phyloP scores from a whole-genome alignment of 257 asterid genomes.

The Petunia secreta region DNA sequence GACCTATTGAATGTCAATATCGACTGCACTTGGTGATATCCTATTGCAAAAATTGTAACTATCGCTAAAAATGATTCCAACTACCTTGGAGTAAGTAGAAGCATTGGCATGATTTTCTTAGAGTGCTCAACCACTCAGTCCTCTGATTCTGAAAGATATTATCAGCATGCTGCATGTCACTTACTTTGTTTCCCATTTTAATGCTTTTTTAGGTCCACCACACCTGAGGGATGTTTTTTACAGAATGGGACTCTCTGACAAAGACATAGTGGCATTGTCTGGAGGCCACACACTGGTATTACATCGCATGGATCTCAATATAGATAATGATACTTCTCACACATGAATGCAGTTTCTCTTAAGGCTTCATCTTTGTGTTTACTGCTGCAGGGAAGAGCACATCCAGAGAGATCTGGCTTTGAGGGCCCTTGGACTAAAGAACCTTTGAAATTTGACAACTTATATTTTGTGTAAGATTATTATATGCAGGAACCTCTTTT shows the following conservation, averaged over 20 bases:
- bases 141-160: background rate
- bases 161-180: background rate
- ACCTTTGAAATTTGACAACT: slow-evolving; percentile 84
- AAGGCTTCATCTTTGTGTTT: background rate
- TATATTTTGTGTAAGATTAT: slow-evolving; percentile 69
- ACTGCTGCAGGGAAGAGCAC: slow-evolving; percentile 75
- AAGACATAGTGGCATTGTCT: slow-evolving; percentile 79
- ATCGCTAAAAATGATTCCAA: background rate
- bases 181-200: slow-evolving; percentile 4
- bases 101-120: background rate
- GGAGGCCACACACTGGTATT: slow-evolving; percentile 91
- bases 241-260: slow-evolving; percentile 80
- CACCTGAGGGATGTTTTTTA: slow-evolving; percentile 72
- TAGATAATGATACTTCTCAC: background rate
- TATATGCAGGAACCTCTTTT: background rate
- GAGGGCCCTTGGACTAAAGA: slow-evolving; percentile 92
- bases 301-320: slow-evolving; percentile 16
- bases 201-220: slow-evolving; percentile 50
- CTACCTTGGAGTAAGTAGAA: background rate
- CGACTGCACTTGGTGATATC: slow-evolving; percentile 3
- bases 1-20: background rate
- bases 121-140: background rate
- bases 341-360: background rate
- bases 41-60: background rate
- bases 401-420: slow-evolving; percentile 81